Base-by-base conservation (phyloP, 1,139 yeast species). In the Meyerozyma guilliermondii region DNA sequence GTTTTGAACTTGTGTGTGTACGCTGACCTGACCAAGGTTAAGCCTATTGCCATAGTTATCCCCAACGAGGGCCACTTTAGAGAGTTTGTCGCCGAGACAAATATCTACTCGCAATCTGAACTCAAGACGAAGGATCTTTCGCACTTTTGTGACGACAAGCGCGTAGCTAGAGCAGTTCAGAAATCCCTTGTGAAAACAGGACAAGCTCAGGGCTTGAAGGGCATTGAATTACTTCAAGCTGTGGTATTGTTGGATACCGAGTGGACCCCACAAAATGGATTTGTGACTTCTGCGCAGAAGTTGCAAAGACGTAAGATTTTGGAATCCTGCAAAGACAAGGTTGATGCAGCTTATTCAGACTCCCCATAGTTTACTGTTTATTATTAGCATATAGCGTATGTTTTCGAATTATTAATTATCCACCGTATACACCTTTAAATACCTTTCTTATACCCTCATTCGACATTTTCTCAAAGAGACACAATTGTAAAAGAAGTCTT, bases 251-350 rank as follows among this genome's bases (percentile, higher is more conserved):
- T 82, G 47, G 92, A 86, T 53, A 91, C 83, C 40, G 99, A 94
- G 70, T 94, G 98, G 98, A 91, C 98, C 40, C 98, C 98, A 39
- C 95, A 88, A 65, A 87, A 83, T 59, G 98, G 97, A 2, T 86
- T 73, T 52, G 94, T 92, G 45, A 89, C 98, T 9, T 81, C 95
- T 49, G 98, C 98, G 26, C 98, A 92, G 70, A 94, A 94, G 68
- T 77, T 94, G 56, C 96, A 92, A 72, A 84, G 99, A 74, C 87
- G 80, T 76, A 87, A 86, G 75, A 94, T 94, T 61, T 71, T 88
- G 58, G 80, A 74, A 35, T 80, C 80, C 47, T 81, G 79, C 56
- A 62, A 80, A 59, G 71, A 69, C 18, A 69, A 71, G 46, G 87
- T 85, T 50, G 84, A 82, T 43, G 69, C 62, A 41, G 70, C 84